Conservation (phyloP, 306 rosid species). For the Myrica gale region DNA sequence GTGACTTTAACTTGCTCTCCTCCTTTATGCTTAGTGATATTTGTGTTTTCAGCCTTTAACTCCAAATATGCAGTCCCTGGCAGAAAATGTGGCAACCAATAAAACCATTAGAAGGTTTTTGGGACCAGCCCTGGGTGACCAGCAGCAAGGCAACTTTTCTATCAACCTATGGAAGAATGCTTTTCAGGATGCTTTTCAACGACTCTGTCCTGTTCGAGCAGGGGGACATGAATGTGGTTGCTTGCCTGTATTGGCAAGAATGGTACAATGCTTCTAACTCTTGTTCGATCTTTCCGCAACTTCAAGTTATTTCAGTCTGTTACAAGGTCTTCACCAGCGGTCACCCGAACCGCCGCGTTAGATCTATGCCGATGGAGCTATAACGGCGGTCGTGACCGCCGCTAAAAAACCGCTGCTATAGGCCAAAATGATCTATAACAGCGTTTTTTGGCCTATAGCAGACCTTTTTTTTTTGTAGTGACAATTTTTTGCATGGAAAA, state of each 20-base stretch:
- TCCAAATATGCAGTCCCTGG: slow-evolving; percentile 82
- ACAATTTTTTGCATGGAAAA: no score
- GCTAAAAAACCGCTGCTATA: no score
- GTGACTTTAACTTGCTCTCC: neutral
- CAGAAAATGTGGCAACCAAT: slow-evolving; percentile 37
- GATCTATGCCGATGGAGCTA: no score
- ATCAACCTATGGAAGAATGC: slow-evolving; percentile 77
- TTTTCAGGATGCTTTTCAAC: slow-evolving; percentile 84
- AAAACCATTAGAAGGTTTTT: slow-evolving; percentile 46
- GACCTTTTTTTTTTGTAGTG: no score
- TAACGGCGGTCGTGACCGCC: no score
- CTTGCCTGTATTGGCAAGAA: slow-evolving; percentile 78
- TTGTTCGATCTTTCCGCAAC: neutral
- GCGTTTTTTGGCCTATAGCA: no score
- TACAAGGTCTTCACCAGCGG: no score
- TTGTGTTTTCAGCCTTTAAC: slow-evolving; percentile 72
- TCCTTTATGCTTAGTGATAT: slow-evolving; percentile 21
- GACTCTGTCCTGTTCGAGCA: slow-evolving; percentile 92
- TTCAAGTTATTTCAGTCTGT: no score
- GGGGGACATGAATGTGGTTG: slow-evolving; percentile 97
- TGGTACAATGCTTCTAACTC: slow-evolving; percentile 43
- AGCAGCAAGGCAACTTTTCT: slow-evolving; percentile 83
- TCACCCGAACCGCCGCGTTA: no score
- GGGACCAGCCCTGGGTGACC: slow-evolving; percentile 88
- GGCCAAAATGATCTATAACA: no score